Evolutionary conservation across 768 basidiomycete genomes (phyloP), one percentile per base, ranked within the genome.

Genomic region (Kwoniella heveanensis): DNA sequence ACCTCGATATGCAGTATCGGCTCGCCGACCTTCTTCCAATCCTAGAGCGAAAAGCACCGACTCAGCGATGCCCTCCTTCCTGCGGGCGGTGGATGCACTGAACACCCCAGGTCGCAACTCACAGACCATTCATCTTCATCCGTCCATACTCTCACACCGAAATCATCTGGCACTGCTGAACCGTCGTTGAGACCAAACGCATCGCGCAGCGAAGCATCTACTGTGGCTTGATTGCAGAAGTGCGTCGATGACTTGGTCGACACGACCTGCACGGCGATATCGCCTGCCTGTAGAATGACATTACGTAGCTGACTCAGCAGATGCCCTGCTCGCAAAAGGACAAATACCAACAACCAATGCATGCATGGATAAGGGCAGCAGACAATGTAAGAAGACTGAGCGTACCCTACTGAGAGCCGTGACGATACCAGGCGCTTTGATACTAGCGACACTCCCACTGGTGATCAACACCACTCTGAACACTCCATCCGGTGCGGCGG

Each of bases 1-100:
- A 96, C 86, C 81, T 99, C 93, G 60, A 98, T 98, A 79, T 99
- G 96, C 26, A 97, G 84, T 59, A 98, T 95, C 0, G 92, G 92
- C 71, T 97, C 90, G 0, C 92, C 90, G 51, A 94, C 86, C 64
- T 85, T 85, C 74, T 86, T 90, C 71, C 84, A 85, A 24, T 82
- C 84, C 92, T 94, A 64, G 47, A n/a, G 29, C 27, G n/a, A n/a
- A n/a, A n/a, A n/a, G n/a, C n/a, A n/a, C n/a, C n/a, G n/a, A n/a
- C n/a, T n/a, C n/a, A n/a, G n/a, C n/a, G n/a, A n/a, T n/a, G n/a
- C n/a, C n/a, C n/a, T n/a, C n/a, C n/a, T n/a, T 25, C 25, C 49
- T 36, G 7, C 32, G 13, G 6, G 32, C 32, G 32, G 13, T 36
- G 32, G 32, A 36, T n/a, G n/a, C 32, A 36, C 32, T 36, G 32